Evolutionary conservation across 2,329 filamentous ascomycete species (phyloP).

Genomic region (Incumbomyces delicatus): DNA sequence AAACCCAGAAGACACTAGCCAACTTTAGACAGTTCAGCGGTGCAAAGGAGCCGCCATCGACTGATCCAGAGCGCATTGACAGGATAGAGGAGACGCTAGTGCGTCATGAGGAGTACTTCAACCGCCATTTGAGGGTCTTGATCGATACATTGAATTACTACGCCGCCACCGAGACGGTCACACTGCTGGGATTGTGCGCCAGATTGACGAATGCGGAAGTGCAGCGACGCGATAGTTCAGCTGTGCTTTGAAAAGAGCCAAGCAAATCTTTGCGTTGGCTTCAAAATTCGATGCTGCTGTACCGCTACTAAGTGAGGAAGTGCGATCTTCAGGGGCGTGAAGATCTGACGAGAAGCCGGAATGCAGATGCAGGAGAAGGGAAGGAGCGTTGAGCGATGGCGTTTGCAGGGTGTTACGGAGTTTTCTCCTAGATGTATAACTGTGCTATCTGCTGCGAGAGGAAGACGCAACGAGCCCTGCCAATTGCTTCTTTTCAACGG

Average conservation of each 20-base stretch:
- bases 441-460: too few species aligned
- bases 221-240: slow-evolving; percentile 15
- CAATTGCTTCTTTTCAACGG: too few species aligned
- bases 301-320: too few species aligned
- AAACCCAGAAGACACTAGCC: not conserved
- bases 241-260: not conserved
- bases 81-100: slow-evolving; percentile 79
- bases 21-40: slow-evolving; percentile 10
- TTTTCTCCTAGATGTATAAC: too few species aligned
- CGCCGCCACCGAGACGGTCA: slow-evolving; percentile 92
- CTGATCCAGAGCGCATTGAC: slow-evolving; percentile 51
- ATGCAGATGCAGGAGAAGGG: too few species aligned
- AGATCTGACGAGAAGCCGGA: too few species aligned
- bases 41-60: slow-evolving; percentile 18
- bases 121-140: slow-evolving; percentile 81
- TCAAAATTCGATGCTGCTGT: too few species aligned
- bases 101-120: slow-evolving; percentile 91
- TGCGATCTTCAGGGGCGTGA: too few species aligned
- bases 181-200: slow-evolving; percentile 78
- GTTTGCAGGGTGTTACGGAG: too few species aligned
- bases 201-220: slow-evolving; percentile 44
- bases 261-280: too few species aligned
- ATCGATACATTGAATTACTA: slow-evolving; percentile 94
- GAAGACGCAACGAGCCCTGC: too few species aligned
- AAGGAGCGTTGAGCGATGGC: too few species aligned